Conservation (phyloP, 768 basidiomycete species). For the Russula abietina region DNA sequence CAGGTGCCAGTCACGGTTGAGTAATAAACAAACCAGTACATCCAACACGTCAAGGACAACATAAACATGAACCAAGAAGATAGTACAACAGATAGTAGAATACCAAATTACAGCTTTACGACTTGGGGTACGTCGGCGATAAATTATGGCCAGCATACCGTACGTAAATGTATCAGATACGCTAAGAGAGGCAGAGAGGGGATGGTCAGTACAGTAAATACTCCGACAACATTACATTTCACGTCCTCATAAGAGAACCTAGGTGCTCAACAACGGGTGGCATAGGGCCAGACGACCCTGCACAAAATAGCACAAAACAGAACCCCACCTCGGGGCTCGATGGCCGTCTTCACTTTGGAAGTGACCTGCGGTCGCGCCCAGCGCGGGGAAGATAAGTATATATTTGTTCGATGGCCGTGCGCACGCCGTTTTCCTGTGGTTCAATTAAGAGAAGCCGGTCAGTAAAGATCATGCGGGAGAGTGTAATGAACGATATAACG, state of each 20-base stretch:
- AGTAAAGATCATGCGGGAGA: not conserved
- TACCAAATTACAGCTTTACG: not conserved
- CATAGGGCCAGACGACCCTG: not conserved
- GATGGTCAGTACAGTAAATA: not conserved
- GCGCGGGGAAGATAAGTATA: conserved; percentile 47
- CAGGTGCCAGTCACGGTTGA: not conserved
- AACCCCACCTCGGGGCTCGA: not conserved
- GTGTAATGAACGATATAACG: conserved; percentile 13
- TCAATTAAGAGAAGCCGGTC: not conserved
- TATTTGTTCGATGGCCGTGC: conserved; percentile 49
- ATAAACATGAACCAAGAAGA: not conserved
- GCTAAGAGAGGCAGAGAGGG: not conserved
- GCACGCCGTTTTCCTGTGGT: conserved; percentile 51
- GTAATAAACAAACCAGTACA: not conserved
- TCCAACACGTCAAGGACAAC: not conserved
- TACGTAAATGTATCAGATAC: not conserved
- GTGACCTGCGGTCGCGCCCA: conserved; percentile 25
- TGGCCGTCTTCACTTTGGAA: conserved; percentile 2
- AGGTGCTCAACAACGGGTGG: not conserved
- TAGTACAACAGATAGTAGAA: not conserved
- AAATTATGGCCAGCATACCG: not conserved
- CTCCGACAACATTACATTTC: not conserved
- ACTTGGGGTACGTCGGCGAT: not conserved
- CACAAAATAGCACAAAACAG: not conserved
- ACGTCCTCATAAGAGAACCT: not conserved